These are phyloP conservation scores for Penicillium sp. DNA, from an alignment of 2,329 filamentous ascomycete species.

Conservation along the genomic window DNA sequence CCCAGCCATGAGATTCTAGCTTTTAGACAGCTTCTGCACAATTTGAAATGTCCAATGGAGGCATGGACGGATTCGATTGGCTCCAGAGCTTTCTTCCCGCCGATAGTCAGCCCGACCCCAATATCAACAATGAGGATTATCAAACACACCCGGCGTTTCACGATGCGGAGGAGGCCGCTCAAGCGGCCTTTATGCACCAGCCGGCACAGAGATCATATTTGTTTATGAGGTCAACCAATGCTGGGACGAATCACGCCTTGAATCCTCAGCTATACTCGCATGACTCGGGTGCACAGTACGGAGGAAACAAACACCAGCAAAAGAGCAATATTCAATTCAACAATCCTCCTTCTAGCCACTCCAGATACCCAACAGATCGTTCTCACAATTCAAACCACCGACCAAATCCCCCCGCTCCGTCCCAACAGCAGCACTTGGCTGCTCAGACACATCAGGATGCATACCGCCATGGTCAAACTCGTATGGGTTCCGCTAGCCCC, in stretches of 20 bases:
- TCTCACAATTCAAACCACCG: background rate
- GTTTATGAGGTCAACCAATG: background rate
- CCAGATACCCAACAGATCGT: background rate
- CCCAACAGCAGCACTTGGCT: background rate
- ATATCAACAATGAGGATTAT: background rate
- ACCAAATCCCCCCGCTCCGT: background rate
- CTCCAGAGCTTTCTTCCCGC: background rate
- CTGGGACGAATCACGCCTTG: background rate
- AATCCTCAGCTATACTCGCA: background rate
- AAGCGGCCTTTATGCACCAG: background rate
- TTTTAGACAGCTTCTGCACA: background rate
- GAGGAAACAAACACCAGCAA: background rate
- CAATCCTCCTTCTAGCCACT: no score
- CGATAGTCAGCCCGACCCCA: background rate
- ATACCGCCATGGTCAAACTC: background rate
- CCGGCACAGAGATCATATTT: background rate
- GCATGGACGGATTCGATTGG: background rate
- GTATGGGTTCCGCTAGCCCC: background rate
- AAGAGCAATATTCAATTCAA: background rate
- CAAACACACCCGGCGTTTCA: slow-evolving; percentile 11
- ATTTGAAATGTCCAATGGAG: background rate
- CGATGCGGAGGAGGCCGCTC: slow-evolving; percentile 4
- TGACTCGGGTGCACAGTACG: background rate
- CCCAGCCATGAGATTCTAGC: background rate
- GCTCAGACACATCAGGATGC: background rate